Conservation (phyloP, 1,139 yeast genomes). For the Kurtzmaniella natalensis region DNA sequence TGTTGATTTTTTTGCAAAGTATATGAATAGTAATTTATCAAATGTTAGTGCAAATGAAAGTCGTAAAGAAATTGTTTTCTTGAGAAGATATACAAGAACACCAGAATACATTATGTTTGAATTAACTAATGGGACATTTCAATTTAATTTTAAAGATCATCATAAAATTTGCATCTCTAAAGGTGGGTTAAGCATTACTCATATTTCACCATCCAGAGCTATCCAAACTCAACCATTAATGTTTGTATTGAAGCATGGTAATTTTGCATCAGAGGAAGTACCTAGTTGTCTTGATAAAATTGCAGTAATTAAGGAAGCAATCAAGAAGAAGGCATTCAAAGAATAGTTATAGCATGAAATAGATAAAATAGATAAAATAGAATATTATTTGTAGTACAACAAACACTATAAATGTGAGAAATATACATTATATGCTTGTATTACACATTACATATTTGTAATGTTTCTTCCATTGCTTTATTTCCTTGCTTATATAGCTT, state of each 20-base stretch:
- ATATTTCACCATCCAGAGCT: constrained; percentile 72
- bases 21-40: constrained; percentile 77
- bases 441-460: too few species aligned
- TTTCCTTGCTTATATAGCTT: too few species aligned
- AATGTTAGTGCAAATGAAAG: constrained; percentile 63
- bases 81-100: constrained; percentile 78
- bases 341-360: constrained; percentile 11
- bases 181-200: constrained; percentile 72
- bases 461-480: too few species aligned
- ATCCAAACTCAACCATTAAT: constrained; percentile 67
- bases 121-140: constrained; percentile 87
- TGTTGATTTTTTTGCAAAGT: constrained; percentile 77
- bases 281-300: constrained; percentile 50
- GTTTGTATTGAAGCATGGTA: constrained; percentile 56
- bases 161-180: constrained; percentile 80
- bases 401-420: too few species aligned
- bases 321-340: constrained; percentile 38
- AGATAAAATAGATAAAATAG: too few species aligned
- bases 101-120: constrained; percentile 86
- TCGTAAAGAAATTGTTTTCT: constrained; percentile 61
- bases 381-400: too few species aligned
- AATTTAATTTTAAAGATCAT: constrained; percentile 93
- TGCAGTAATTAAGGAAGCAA: constrained; percentile 35
- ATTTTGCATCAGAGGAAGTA: constrained; percentile 50
- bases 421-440: too few species aligned